A percentile compares a stretch with the other conserved stretches of the same genome.
phyloP scores from a whole-genome alignment of 129 eudicot genomes.

The Centaurea solstitialis region DNA sequence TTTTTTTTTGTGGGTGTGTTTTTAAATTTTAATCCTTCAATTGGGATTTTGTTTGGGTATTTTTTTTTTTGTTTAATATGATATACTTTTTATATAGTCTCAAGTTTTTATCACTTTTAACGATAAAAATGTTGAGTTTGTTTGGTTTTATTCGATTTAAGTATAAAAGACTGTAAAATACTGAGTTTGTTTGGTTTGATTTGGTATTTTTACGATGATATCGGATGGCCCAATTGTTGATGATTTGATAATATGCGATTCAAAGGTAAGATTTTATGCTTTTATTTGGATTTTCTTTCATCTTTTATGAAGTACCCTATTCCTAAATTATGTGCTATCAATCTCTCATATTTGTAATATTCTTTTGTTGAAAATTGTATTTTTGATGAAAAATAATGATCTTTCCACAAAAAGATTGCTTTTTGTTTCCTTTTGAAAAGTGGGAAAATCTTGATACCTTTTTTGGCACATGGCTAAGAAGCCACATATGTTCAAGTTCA shows the following conservation, averaged over 20 bases:
- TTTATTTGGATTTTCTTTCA: background rate
- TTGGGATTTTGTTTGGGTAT: conserved; percentile 18
- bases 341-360: background rate
- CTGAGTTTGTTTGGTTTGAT: background rate
- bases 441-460: background rate
- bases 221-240: background rate
- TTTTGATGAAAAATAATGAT: background rate
- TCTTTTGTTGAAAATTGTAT: background rate
- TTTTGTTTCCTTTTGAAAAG: conserved; percentile 7
- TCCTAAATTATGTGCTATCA: background rate
- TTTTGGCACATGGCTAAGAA: conserved; percentile 17
- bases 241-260: background rate
- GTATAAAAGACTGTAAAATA: background rate
- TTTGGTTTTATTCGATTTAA: background rate
- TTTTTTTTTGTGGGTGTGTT: conserved; percentile 22
- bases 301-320: background rate
- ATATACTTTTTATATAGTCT: background rate
- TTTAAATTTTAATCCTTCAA: background rate
- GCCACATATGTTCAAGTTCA: conserved; percentile 1
- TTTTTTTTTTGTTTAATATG: background rate
- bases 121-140: background rate
- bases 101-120: background rate
- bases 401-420: background rate
- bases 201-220: background rate
- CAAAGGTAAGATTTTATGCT: background rate